A percentile compares a stretch with the other conserved stretches of the same genome.
Conservation (phyloP, 306 rosid genomes). For the Vigna hirtella region DNA sequence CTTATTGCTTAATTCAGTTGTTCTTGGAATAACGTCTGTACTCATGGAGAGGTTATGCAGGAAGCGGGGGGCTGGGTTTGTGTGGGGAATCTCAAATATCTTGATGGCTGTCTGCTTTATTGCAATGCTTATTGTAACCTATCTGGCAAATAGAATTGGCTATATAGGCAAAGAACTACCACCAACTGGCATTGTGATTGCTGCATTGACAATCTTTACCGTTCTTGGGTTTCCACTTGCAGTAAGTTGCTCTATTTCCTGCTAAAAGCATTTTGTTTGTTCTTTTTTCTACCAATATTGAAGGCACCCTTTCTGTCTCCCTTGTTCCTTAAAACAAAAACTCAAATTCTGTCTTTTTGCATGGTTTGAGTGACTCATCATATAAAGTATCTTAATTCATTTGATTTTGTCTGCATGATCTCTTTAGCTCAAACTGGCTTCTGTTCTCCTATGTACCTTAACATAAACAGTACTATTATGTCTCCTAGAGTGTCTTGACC, state of each 20-base stretch:
- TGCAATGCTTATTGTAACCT: conserved; percentile 75
- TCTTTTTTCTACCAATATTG: not conserved
- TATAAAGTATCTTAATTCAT: conserved; percentile 30
- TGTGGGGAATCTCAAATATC: conserved; percentile 90
- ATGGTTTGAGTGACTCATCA: not conserved
- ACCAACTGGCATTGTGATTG: conserved; percentile 68
- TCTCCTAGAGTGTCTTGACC: conserved; percentile 12
- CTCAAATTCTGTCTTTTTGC: conserved; percentile 24
- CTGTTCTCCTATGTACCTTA: not conserved
- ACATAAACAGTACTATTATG: conserved; percentile 3
- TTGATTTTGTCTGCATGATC: conserved; percentile 33
- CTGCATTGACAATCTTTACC: conserved; percentile 72
- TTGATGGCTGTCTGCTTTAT: conserved; percentile 84
- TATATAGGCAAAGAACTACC: conserved; percentile 62
- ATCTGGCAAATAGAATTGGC: conserved; percentile 65
- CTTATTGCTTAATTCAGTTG: conserved; percentile 84
- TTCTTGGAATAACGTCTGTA: conserved; percentile 89
- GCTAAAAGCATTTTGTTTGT: conserved; percentile 40
- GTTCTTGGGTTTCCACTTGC: conserved; percentile 89
- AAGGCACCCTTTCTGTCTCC: conserved; percentile 29
- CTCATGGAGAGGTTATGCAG: conserved; percentile 91
- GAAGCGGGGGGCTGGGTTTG: conserved; percentile 85
- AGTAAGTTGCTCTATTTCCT: conserved; percentile 60
- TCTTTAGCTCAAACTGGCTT: conserved; percentile 19
- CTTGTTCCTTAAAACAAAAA: conserved; percentile 5